These are phyloP conservation scores for Mortierella sp. DNA, from an alignment of 371 early-diverging fungal genomes.

Conservation along the genomic window DNA sequence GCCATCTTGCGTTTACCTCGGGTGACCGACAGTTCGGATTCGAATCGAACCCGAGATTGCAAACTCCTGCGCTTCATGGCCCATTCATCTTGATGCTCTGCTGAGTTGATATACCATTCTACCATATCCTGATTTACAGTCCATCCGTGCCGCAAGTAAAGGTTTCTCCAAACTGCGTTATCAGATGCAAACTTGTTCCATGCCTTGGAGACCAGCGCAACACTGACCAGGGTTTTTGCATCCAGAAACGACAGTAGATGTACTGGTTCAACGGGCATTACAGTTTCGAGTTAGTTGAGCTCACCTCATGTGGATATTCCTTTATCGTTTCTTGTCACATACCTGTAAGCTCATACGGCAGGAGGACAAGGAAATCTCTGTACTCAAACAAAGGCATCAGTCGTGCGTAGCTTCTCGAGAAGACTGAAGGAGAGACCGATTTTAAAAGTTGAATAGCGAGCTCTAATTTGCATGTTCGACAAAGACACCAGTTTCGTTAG, in stretches of 20 bases:
- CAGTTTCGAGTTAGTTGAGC: too few species aligned
- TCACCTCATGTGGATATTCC: not conserved
- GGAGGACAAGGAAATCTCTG: constrained; percentile 66
- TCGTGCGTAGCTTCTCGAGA: constrained; percentile 65
- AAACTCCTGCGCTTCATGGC: constrained; percentile 3
- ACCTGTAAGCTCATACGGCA: constrained; percentile 51
- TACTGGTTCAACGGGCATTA: constrained; percentile 60
- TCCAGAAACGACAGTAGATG: constrained; percentile 71
- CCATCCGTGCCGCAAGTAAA: constrained; percentile 67
- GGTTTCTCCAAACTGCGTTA: constrained; percentile 72
- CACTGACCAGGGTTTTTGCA: constrained; percentile 57
- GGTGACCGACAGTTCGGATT: constrained; percentile 13
- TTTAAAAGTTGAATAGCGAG: constrained; percentile 74
- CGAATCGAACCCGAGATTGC: constrained; percentile 9
- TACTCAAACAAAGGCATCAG: constrained; percentile 69
- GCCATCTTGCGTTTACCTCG: constrained; percentile 47
- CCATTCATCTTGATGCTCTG: constrained; percentile 27
- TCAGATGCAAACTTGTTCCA: constrained; percentile 74
- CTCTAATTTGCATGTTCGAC: constrained; percentile 58
- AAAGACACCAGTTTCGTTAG: constrained; percentile 2
- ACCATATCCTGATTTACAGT: constrained; percentile 60
- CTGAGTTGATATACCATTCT: constrained; percentile 56
- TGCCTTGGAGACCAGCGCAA: constrained; percentile 65
- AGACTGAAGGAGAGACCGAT: constrained; percentile 67
- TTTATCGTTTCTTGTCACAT: not conserved